A percentile compares a stretch with the other conserved stretches of the same genome.
phyloP scores from a whole-genome alignment of 768 basidiomycete genomes.

The Podaxis sp. region DNA sequence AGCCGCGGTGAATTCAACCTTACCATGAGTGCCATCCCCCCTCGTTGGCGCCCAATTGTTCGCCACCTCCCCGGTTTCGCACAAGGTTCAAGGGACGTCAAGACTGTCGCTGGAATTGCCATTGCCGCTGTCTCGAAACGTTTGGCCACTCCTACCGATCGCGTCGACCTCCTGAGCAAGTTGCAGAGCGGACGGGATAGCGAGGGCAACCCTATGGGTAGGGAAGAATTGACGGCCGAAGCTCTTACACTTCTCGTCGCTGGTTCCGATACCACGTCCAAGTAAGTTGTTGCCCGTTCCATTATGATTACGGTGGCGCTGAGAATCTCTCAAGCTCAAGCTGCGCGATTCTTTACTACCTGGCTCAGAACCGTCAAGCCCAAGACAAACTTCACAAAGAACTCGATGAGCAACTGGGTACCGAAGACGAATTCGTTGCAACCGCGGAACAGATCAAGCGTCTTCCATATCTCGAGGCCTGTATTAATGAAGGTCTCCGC shows the following conservation, averaged over 20 bases:
- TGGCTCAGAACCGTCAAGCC: conserved; percentile 63
- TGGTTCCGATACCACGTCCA: conserved; percentile 91
- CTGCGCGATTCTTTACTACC: conserved; percentile 84
- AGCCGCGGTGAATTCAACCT: conserved; percentile 88
- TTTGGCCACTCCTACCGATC: conserved; percentile 64
- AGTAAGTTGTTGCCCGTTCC: conserved; percentile 46
- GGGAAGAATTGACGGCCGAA: conserved; percentile 86
- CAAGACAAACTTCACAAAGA: conserved; percentile 77
- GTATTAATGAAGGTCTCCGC: conserved; percentile 84
- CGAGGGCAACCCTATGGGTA: conserved; percentile 75
- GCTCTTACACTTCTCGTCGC: conserved; percentile 84
- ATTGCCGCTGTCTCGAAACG: conserved; percentile 78
- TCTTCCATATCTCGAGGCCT: conserved; percentile 80
- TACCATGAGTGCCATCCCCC: conserved; percentile 79
- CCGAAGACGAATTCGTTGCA: conserved; percentile 59
- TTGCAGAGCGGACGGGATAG: conserved; percentile 77
- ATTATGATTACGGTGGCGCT: background rate
- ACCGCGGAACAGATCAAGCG: conserved; percentile 70
- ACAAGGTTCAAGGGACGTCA: conserved; percentile 62
- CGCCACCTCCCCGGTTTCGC: conserved; percentile 73
- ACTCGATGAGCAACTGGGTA: conserved; percentile 59
- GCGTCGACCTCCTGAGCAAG: conserved; percentile 80
- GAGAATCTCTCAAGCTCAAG: conserved; percentile 57
- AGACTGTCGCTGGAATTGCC: conserved; percentile 76
- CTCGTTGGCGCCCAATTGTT: conserved; percentile 66